Conservation (phyloP, 352 stramenopile species). For the Pythium volutum region DNA sequence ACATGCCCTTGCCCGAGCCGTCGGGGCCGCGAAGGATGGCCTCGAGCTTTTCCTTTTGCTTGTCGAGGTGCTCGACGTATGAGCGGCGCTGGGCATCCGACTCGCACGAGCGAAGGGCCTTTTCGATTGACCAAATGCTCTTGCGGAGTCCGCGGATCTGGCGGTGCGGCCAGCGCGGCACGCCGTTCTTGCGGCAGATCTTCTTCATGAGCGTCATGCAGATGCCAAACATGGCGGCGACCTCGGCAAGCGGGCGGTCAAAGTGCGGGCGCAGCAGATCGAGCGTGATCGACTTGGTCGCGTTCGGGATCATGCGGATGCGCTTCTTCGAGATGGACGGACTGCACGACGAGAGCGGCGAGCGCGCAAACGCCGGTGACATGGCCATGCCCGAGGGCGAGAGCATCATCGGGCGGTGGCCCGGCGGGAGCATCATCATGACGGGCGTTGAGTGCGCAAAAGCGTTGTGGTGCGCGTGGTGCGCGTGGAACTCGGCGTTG, state of each 20-base stretch:
- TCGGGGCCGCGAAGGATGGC: slow-evolving; percentile 63
- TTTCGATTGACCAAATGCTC: slow-evolving; percentile 81
- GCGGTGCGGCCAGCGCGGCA: slow-evolving; percentile 69
- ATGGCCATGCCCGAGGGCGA: slow-evolving; percentile 21
- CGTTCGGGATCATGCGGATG: slow-evolving; percentile 65
- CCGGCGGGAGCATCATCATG: slow-evolving; percentile 26
- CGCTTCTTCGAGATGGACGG: slow-evolving; percentile 56
- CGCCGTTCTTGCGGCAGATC: slow-evolving; percentile 77
- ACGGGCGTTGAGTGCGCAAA: slow-evolving; percentile 20
- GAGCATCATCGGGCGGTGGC: slow-evolving; percentile 25
- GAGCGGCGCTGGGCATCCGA: slow-evolving; percentile 58
- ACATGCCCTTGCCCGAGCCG: slow-evolving; percentile 42
- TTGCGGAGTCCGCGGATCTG: slow-evolving; percentile 72
- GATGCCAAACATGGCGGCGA: slow-evolving; percentile 72
- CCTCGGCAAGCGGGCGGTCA: slow-evolving; percentile 70
- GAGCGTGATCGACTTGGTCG: slow-evolving; percentile 77
- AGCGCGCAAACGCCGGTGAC: slow-evolving; percentile 14
- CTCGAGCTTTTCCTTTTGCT: slow-evolving; percentile 66
- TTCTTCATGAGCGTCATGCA: slow-evolving; percentile 87
- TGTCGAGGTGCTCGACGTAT: slow-evolving; percentile 72
- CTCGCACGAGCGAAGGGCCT: slow-evolving; percentile 62
- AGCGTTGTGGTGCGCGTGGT: not conserved
- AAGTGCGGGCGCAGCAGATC: slow-evolving; percentile 71
- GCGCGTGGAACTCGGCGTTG: slow-evolving; percentile 5
- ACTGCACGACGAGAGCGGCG: slow-evolving; percentile 20